Base-by-base conservation (phyloP, 805 yeast genomes). In the Cyberlindnera subsufficiens region DNA sequence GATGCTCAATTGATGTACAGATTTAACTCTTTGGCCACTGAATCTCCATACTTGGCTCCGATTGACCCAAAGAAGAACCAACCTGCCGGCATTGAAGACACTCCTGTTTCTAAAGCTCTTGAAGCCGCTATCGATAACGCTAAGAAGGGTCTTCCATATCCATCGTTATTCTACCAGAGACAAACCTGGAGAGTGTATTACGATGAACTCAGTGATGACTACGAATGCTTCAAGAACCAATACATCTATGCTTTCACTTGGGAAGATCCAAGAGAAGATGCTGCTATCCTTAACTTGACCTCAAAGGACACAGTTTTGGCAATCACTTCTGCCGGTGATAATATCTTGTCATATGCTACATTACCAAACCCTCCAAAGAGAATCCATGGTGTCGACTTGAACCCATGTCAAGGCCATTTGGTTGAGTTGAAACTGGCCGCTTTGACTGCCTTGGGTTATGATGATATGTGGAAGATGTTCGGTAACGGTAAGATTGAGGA, bases 241-340 rank as follows among this genome's bases (percentile, higher is more conserved):
- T 86, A 84, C 61, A 86, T 86, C 46, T 86, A 86, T 58, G 90
- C 95, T 5, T 86, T 86, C 63, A 86, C 95, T 6, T 86, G 95
- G 95, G 95, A 86, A 63, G 95, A 86, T 58, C 95, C 95, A 27
- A 72, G 83, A 43, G 93, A 84, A 64, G 95, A 86, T 65, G 75
- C 77, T 46, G 71, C 71, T 39, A 81, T 86, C 43, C 69, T 86
- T 52, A 73, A 79, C 35, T 68, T 86, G 54, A 67, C 70, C 29
- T 63, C 78, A 13, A 71, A 74, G 27, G 95, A 86, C 56, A 82
- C 87, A 1, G 86, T 86, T 3, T 69, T 86, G 52, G 90, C 91
- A 18, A 86, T 86, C 43, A 86, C 95, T 5, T 84, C 91, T 35
- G 95, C 95, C 5, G 93, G 93, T 50, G 95, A 86, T 64, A 86